A percentile compares a stretch with the other conserved stretches of the same genome.
Conservation (phyloP, 495 filamentous ascomycete species). For the Tuber melanosporum region DNA sequence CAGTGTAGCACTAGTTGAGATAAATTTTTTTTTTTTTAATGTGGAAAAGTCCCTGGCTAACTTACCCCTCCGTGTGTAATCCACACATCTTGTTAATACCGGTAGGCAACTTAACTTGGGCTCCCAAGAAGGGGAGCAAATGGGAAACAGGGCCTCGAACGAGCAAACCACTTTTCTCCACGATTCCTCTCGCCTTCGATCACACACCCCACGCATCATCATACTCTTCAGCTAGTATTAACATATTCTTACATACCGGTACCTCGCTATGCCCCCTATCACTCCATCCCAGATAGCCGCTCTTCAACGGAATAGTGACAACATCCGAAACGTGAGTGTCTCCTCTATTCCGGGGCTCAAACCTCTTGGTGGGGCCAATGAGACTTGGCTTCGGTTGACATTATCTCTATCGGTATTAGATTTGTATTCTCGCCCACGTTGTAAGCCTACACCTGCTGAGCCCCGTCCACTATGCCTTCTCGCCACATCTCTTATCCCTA, state of each 20-base stretch:
- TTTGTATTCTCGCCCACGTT: slow-evolving; percentile 95
- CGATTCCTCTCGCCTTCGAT: not conserved
- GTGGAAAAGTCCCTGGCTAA: not conserved
- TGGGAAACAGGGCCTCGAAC: not conserved
- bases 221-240: not conserved
- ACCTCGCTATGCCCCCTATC: slow-evolving; percentile 38
- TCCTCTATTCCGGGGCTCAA: slow-evolving; percentile 3
- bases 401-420: slow-evolving; percentile 50
- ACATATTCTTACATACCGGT: not conserved
- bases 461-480: slow-evolving; percentile 10
- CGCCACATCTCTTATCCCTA: not conserved
- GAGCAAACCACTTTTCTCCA: slow-evolving; percentile 2
- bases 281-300: slow-evolving; percentile 39
- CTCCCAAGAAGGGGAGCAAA: not conserved
- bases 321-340: slow-evolving; percentile 41
- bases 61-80: not conserved
- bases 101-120: not conserved
- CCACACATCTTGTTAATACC: not conserved
- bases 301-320: slow-evolving; percentile 39
- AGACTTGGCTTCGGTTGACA: slow-evolving; percentile 15
- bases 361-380: slow-evolving; percentile 7
- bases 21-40: no score
- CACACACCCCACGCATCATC: not conserved
- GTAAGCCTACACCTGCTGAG: slow-evolving; percentile 50
- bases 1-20: not conserved